Evolutionary conservation across 495 filamentous ascomycete species (phyloP).

Genomic region (Penicillium verhagenii): DNA sequence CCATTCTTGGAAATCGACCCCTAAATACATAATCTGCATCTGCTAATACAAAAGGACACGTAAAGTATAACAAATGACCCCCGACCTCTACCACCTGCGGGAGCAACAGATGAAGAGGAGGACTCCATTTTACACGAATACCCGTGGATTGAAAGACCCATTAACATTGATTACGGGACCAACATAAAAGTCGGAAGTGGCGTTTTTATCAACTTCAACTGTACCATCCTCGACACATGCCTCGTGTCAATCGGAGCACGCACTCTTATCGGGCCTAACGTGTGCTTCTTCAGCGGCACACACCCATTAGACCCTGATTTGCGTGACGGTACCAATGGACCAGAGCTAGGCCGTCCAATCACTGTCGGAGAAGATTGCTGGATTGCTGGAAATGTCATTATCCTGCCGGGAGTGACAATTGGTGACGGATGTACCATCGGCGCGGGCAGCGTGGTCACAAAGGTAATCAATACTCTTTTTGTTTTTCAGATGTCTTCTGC

Average conservation of each 20-base stretch:
- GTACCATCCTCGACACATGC: constrained; percentile 75
- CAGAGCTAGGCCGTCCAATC: constrained; percentile 74
- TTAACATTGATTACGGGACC: constrained; percentile 73
- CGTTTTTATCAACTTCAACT: constrained; percentile 78
- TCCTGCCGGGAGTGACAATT: constrained; percentile 78
- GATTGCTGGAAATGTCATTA: constrained; percentile 75
- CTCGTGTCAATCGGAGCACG: constrained; percentile 74
- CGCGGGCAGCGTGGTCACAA: constrained; percentile 88
- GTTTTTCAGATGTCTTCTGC: no score
- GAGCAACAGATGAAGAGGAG: constrained; percentile 55
- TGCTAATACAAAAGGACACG: neutral
- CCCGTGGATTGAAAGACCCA: constrained; percentile 69
- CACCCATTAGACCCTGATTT: constrained; percentile 75
- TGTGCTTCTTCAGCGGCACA: constrained; percentile 65
- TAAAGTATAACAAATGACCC: constrained; percentile 49
- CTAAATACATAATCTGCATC: no score
- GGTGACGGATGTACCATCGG: constrained; percentile 75
- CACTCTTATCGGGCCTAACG: constrained; percentile 77
- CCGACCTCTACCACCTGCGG: constrained; percentile 57
- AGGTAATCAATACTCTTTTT: constrained; percentile 54
- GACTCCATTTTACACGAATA: constrained; percentile 54
- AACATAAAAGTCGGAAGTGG: constrained; percentile 65
- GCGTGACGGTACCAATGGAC: constrained; percentile 70
- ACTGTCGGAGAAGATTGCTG: constrained; percentile 85
- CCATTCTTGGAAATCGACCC: no score